Percentiles rank a stretch among this genome's conserved stretches.
Evolutionary conservation across 257 asterid species (phyloP).

Genomic region (Eustoma russellianum): DNA sequence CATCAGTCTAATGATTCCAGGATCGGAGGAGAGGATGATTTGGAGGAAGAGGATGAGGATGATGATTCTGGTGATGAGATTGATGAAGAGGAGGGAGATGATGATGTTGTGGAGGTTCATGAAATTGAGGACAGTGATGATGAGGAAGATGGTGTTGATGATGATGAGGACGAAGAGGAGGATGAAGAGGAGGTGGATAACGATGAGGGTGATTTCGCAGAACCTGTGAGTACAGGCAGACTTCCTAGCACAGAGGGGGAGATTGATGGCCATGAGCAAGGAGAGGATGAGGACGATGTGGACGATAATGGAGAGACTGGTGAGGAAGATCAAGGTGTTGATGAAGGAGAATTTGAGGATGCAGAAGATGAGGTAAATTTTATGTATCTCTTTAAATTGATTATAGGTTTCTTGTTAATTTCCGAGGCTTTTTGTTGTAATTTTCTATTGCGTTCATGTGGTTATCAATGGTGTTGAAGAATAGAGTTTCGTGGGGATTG

Average conservation of each 20-base stretch:
- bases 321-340: slow-evolving; percentile 67
- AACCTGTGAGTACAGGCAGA: slow-evolving; percentile 54
- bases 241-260: slow-evolving; percentile 61
- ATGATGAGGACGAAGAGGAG: slow-evolving; percentile 54
- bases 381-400: not conserved
- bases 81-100: slow-evolving; percentile 55
- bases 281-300: slow-evolving; percentile 76
- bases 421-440: not conserved
- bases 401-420: not conserved
- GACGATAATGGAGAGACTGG: slow-evolving; percentile 87
- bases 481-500: no score
- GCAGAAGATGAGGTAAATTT: slow-evolving; percentile 69
- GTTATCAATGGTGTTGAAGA: no score
- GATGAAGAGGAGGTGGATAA: slow-evolving; percentile 77
- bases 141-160: slow-evolving; percentile 52
- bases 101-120: slow-evolving; percentile 72
- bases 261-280: slow-evolving; percentile 95
- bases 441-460: not conserved
- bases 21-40: slow-evolving; percentile 42
- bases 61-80: slow-evolving; percentile 66
- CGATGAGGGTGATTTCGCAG: slow-evolving; percentile 51
- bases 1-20: slow-evolving; percentile 50
- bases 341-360: slow-evolving; percentile 58
- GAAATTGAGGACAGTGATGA: slow-evolving; percentile 62
- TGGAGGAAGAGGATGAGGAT: slow-evolving; percentile 40